Base-by-base conservation (phyloP, 495 filamentous ascomycete genomes). In the Cladorrhinum samala region DNA sequence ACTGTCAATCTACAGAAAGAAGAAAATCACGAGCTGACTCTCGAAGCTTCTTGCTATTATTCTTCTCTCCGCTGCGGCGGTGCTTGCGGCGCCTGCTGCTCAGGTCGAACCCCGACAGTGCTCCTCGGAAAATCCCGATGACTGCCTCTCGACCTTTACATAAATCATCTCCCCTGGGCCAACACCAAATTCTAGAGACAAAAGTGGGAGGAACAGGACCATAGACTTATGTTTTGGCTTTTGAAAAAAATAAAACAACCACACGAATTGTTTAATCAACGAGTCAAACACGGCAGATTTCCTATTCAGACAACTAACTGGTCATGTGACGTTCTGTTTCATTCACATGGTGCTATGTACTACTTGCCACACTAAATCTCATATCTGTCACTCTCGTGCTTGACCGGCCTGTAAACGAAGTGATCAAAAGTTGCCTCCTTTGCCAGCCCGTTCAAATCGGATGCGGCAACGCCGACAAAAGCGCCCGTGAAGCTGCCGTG, bases 401-500 rank as follows among this genome's bases (percentile, higher is more conserved):
- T 52, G 25, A 69, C 72, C 5, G 77, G 78, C n/a, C 64, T 63
- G 57, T 81, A 80, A 9, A 65, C 43, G 25, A 80, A 73, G 45
- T 75, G 73, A 55, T 79, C 77, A 58, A 80, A 81, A 41, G 48
- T 67, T 2, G 78, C 77, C 49, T 60, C 54, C 50, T 65, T 47
- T 23, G 59, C 77, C 25, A 66, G 69, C 9, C 78, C 77, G 55
- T 80, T 79, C 30, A 77, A n/a, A 57, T 80, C 78, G 9, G 73
- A 77, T 19, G 72, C 74, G 11, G 78, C 78, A 43, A 81, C 57
- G 0, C 78, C 78, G 7, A 80, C 75, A 59, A 81, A 80, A 16
- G 78, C 77, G 0, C 78, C 78, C 19, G 78, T 81, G 51, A 81
- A 81, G 54, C 78, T 81, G 5, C 78, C 78, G 53, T 79, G 75